Base-by-base conservation (phyloP, 2,329 filamentous ascomycete genomes). In the Talaromyces islandicus region DNA sequence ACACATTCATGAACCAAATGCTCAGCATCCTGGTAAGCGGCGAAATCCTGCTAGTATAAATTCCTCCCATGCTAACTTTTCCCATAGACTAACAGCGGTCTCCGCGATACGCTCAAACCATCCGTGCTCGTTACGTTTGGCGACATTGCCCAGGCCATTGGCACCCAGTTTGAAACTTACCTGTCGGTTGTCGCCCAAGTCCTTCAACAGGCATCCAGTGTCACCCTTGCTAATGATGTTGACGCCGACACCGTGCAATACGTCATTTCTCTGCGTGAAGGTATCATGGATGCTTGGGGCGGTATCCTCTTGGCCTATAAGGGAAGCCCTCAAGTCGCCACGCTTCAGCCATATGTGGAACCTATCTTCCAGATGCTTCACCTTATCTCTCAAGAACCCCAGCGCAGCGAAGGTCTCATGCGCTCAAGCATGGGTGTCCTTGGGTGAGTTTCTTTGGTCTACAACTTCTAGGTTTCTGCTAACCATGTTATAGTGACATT, bases 241-340 rank as follows among this genome's bases (percentile, higher is more conserved):
- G 90, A 89, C 56, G 94, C 92, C 68, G 94, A 99, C 77, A 96
- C 97, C 89, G 88, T 92, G 60, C 93, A 97, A 77, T 99, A 99
- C 73, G 88, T 99, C 67, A 86, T 96, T 65, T 96, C 92, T 21
- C 84, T 99, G 54, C 88, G 94, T 58, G 95, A 99, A 73, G 94
- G 93, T 67, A 97, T 99, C 67, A 96, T 97, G 88, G 94, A 99
- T 81, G 94, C 94, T 35, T 99, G 95, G 92, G 92, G 92, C 69
- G 94, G 94, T 66, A 94, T 96, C 66, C 92, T 99, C 71, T 87
- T 93, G 74, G 92, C 94, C 57, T 92, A 97, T 88, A 96, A 94
- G 81, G 78, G 83, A 56, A 90, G 70, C 32, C 68, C 73, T 57
- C 71, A 77, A 61, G 89, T 88, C 61, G 79, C 85, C 73, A 78